Conservation (phyloP, 768 basidiomycete genomes). For the Fibroporia radiculosa region DNA sequence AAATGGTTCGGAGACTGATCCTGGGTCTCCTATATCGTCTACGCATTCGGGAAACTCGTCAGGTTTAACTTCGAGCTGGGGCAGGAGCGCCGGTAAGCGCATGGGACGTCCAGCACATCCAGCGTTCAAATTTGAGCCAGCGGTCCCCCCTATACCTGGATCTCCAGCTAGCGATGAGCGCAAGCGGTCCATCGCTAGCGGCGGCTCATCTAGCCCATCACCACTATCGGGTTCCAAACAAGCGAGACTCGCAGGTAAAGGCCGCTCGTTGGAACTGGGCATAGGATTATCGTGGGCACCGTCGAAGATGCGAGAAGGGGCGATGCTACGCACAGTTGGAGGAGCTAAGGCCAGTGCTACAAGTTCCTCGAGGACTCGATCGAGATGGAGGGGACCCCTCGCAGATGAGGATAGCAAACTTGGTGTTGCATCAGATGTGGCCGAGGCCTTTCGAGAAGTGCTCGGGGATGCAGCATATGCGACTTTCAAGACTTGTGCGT, state of each 20-base stretch:
- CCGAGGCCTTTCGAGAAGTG: constrained; percentile 27
- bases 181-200: background rate
- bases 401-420: constrained; percentile 24
- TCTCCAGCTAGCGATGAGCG: constrained; percentile 20
- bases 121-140: constrained; percentile 61
- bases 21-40: constrained; percentile 15
- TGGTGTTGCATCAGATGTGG: constrained; percentile 27
- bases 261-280: constrained; percentile 65
- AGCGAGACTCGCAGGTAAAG: constrained; percentile 33
- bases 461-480: constrained; percentile 30
- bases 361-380: constrained; percentile 6
- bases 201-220: constrained; percentile 5
- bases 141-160: constrained; percentile 40
- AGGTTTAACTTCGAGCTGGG: constrained; percentile 38
- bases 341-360: constrained; percentile 10
- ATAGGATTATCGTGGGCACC: constrained; percentile 70
- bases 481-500: constrained; percentile 58
- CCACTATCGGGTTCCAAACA: constrained; percentile 8
- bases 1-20: constrained; percentile 10
- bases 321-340: constrained; percentile 31
- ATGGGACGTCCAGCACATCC: constrained; percentile 39
- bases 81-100: constrained; percentile 42
- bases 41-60: constrained; percentile 17
- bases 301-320: constrained; percentile 55
- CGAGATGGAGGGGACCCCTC: constrained; percentile 16